Evolutionary conservation across 345 rosid genomes (phyloP), one percentile per base, ranked within the genome.

Genomic region (Boechera stricta): DNA sequence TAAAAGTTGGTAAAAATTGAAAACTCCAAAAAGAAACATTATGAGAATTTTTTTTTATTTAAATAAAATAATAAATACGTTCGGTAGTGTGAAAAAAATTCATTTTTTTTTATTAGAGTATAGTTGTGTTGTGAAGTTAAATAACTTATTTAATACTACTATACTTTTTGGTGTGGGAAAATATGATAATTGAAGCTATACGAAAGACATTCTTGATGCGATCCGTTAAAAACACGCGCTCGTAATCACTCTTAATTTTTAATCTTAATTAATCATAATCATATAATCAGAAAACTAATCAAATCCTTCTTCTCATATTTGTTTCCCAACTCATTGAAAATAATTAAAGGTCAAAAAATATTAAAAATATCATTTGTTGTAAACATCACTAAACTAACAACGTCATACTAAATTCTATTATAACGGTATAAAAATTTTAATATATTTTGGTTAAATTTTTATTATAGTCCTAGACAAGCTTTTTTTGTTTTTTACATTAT

Each of bases 161-260:
- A 12, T 55, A 28, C n/a, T 29, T 69, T 12, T 1, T 29, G 28
- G 28, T 52, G 48, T 35, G 62, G 38, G 10, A 6, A n/a, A 21
- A 21, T 21, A 54, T 24, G 63, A 44, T 7, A 58, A 58, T 26
- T 5, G 51, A 69, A 76, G 47, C 11, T 75, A 68, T 69, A 35
- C 13, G 38, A 62, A 78, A 81, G 81, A 86, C 87, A 81, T 86
- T 82, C 85, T 77, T 56, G 76, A 54, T 76, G 72, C 32, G 51
- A 52, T 69, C 60, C 71, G 52, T 48, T 10, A n/a, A n/a, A 44
- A 26, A 63, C 86, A 85, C 82, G 81, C 81, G 79, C 84, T 68
- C 9, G 29, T 11, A 5, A 49, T 28, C 26, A 64, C 53, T 45
- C 3, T 45, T 11, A 11, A 4, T 1, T 13, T 51, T 2, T 62